Evolutionary conservation across 352 stramenopile genomes (phyloP).

Genomic region (Lagenidium giganteum): DNA sequence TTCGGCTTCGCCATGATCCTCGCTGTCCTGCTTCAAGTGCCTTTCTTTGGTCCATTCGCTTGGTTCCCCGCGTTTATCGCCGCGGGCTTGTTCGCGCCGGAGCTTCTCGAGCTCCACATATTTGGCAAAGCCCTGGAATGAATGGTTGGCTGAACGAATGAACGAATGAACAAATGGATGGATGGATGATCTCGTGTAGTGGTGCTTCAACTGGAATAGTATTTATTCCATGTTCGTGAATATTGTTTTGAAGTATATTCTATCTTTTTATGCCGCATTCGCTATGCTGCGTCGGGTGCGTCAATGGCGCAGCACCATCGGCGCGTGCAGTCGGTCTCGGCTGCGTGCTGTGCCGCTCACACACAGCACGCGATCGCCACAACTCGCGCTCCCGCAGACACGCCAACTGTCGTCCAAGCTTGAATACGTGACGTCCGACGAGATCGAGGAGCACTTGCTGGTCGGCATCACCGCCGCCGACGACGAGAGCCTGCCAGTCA

Average conservation of each 20-base stretch:
- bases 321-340: background rate
- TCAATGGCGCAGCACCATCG: background rate
- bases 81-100: conserved; percentile 49
- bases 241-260: too few species aligned
- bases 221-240: too few species aligned
- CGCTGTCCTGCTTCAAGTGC: conserved; percentile 47
- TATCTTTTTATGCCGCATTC: too few species aligned
- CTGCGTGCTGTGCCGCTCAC: background rate
- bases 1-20: conserved; percentile 65
- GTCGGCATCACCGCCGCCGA: conserved; percentile 54
- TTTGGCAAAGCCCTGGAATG: too few species aligned
- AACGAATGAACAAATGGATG: too few species aligned
- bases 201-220: too few species aligned
- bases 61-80: conserved; percentile 70
- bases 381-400: background rate
- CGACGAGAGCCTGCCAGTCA: conserved; percentile 63
- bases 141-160: too few species aligned
- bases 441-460: conserved; percentile 54
- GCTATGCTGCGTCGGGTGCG: conserved; percentile 2
- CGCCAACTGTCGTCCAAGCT: conserved; percentile 14
- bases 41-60: conserved; percentile 55
- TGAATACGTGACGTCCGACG: conserved; percentile 65
- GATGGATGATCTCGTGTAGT: too few species aligned
- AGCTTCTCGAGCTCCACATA: conserved; percentile 69
- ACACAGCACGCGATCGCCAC: background rate